Evolutionary conservation across 1,139 yeast species (phyloP), one percentile per base, ranked within the genome.

Genomic region (Hyphopichia burtonii): DNA sequence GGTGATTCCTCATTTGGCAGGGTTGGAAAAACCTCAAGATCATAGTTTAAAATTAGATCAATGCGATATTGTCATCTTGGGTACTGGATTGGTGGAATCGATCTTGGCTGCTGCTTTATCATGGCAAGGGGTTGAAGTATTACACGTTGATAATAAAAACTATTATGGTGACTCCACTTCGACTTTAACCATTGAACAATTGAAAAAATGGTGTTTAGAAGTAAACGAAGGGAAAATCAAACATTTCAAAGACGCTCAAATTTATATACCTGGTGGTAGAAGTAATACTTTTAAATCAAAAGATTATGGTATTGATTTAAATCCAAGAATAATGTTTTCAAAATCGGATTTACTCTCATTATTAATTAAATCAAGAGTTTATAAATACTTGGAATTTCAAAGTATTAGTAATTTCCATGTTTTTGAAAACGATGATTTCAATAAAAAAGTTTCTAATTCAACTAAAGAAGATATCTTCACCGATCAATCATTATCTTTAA

Each of bases 401-500:
- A 84, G 96, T 27, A 68, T 93, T 49, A 81, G 90, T 37, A 83
- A 84, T 52, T 90, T 91, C 69, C 98, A 91, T 62, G 89, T 96
- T 15, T 93, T 78, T 65, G 96, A 90, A 65, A 85, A 89, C 56
- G 97, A 91, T 61, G 76, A 82, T 41, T 91, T 93, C 65, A 64
- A 59, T 47, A 96, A 89, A 54, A 86, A 88, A 60, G 76, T 90
- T 55, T 80, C 91, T 30, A 78, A 79, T 45, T 54, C 68, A 12
- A 80, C 96, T 27, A 91, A 90, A 58, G 96, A 93, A 62, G 97
- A 91, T 54, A 91, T 94, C 40, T 94, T 94, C 67, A 87, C 96
- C 27, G 93, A 89, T 63, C 93, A 90, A 59, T 74, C 88, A 8
- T 71, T 94, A 50, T 74, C 90, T 12, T 70, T 91, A 41, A 65